Evolutionary conservation across 1,284 basidiomycete species (phyloP).

Genomic region (Fistulinella cinereoalba): DNA sequence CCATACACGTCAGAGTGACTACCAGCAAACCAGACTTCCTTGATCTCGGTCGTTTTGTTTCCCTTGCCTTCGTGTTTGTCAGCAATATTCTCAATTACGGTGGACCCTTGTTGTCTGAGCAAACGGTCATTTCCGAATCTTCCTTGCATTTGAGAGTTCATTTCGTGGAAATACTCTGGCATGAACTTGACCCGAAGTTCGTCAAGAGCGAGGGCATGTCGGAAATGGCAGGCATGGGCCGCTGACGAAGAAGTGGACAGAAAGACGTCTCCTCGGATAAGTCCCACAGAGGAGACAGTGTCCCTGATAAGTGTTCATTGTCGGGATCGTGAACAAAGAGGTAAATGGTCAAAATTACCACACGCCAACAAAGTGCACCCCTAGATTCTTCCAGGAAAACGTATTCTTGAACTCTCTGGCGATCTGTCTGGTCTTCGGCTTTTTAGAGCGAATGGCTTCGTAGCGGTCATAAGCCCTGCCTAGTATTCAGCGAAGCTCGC

Average conservation of each 20-base stretch:
- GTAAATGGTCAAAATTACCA: not conserved
- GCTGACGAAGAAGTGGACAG: slow-evolving; percentile 19
- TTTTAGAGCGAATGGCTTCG: slow-evolving; percentile 8
- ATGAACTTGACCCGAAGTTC: slow-evolving; percentile 38
- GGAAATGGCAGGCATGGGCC: slow-evolving; percentile 24
- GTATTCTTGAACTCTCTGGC: slow-evolving; percentile 20
- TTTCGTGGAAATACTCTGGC: slow-evolving; percentile 31
- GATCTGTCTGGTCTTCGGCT: slow-evolving; percentile 9
- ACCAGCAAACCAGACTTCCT: slow-evolving; percentile 30
- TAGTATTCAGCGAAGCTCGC: not conserved
- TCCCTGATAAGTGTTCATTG: slow-evolving; percentile 12
- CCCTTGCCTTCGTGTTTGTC: not conserved
- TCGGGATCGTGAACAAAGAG: not conserved
- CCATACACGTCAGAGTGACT: slow-evolving; percentile 31
- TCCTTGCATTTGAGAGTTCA: slow-evolving; percentile 6
- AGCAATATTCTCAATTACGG: not conserved
- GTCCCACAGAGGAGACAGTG: slow-evolving; percentile 30
- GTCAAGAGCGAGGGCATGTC: slow-evolving; percentile 31
- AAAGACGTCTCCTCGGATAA: slow-evolving; percentile 20
- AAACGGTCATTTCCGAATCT: not conserved
- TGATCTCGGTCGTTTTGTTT: slow-evolving; percentile 11
- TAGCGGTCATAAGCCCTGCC: slow-evolving; percentile 20
- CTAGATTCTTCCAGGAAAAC: slow-evolving; percentile 18
- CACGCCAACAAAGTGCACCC: slow-evolving; percentile 31
- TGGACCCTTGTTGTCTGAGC: not conserved